Percentiles rank a stretch among this genome's conserved stretches.
Conservation (phyloP, 2,329 filamentous ascomycete genomes). For the Coniochaeta sp. region DNA sequence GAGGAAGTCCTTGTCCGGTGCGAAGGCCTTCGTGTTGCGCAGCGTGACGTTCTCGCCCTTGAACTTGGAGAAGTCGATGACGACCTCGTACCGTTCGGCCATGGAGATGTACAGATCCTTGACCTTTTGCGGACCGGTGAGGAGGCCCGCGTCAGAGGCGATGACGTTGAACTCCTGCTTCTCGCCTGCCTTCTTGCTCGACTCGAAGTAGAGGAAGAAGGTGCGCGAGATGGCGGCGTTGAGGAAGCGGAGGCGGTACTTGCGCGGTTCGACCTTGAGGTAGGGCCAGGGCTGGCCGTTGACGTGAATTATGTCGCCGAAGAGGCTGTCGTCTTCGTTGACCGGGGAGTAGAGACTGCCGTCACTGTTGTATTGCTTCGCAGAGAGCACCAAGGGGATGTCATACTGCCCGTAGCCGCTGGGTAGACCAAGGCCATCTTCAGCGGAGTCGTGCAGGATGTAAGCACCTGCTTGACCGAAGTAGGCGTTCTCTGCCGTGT, state of each 20-base stretch:
- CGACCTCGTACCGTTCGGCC: slow-evolving; percentile 45
- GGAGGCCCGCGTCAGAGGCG: slow-evolving; percentile 39
- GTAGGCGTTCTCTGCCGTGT: slow-evolving; percentile 43
- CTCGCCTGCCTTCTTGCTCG: slow-evolving; percentile 4
- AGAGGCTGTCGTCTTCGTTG: slow-evolving; percentile 32
- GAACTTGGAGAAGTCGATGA: slow-evolving; percentile 39
- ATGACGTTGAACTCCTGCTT: slow-evolving; percentile 38
- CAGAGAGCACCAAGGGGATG: slow-evolving; percentile 35
- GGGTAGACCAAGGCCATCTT: slow-evolving; percentile 36
- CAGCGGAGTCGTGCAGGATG: slow-evolving; percentile 37
- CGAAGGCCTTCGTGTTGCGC: slow-evolving; percentile 28
- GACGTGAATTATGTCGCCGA: slow-evolving; percentile 45
- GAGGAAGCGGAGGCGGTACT: slow-evolving; percentile 44
- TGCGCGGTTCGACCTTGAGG: slow-evolving; percentile 43
- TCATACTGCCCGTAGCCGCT: slow-evolving; percentile 32
- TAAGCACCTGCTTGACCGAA: slow-evolving; percentile 45
- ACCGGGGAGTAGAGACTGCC: slow-evolving; percentile 33
- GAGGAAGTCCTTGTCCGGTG: slow-evolving; percentile 34
- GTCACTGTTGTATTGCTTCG: slow-evolving; percentile 38
- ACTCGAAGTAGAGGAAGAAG: slow-evolving; percentile 34
- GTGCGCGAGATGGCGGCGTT: slow-evolving; percentile 33
- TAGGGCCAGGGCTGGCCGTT: slow-evolving; percentile 49
- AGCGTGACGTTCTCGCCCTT: slow-evolving; percentile 37
- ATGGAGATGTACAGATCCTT: slow-evolving; percentile 37
- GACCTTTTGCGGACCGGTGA: slow-evolving; percentile 31